Base-by-base conservation (phyloP, 352 stramenopile species). In the Pythium phragmiticola region DNA sequence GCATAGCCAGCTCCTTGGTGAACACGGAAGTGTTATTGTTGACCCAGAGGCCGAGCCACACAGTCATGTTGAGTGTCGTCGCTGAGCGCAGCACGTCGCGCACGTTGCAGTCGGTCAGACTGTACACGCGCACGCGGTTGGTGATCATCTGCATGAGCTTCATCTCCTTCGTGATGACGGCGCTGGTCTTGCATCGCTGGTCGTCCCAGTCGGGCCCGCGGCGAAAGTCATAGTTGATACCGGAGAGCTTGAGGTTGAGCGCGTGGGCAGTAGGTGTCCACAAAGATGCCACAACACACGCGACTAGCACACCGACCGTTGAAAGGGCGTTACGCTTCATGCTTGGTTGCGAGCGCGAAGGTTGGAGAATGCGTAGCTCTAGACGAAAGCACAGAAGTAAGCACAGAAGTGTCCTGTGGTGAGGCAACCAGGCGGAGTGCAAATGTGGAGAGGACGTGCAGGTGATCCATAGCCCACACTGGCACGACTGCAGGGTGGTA, bases 21-120 rank as follows among this genome's bases (percentile, higher is more conserved):
- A 90, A 90, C 17, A 91, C 82, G 13, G 60, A 77, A 36, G 62
- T 67, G 69, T 86, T 73, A 42, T 84, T 79, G 7, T 78, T 82
- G n/a, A 94, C 83, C 86, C 86, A 94, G 63, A 94, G 78, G 42
- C 86, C 85, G 42, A 94, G 74, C 83, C 84, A 92, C 53, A 92
- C 83, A 0, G 83, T 94, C 54, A 94, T 69, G 26, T 73, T 78
- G 42, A 88, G 63, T 6, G 79, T 68, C 65, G 89, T 88, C 47
- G 86, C 86, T 12, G 63, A 65, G 28, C 42, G 78, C 34, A 94
- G 70, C 63, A 94, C 82, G 11, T 70, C 72, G 46, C 78, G 53
- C 49, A 89, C 82, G 59, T 92, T 78, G 74, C 86, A 94, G 66
- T 92, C 86, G 53, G 78, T 77, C 19, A 94, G 75, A 71, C 73